Evolutionary conservation across 495 filamentous ascomycete species (phyloP), one percentile per base, ranked within the genome.

Genomic region (Hyaloscypha bicolor): DNA sequence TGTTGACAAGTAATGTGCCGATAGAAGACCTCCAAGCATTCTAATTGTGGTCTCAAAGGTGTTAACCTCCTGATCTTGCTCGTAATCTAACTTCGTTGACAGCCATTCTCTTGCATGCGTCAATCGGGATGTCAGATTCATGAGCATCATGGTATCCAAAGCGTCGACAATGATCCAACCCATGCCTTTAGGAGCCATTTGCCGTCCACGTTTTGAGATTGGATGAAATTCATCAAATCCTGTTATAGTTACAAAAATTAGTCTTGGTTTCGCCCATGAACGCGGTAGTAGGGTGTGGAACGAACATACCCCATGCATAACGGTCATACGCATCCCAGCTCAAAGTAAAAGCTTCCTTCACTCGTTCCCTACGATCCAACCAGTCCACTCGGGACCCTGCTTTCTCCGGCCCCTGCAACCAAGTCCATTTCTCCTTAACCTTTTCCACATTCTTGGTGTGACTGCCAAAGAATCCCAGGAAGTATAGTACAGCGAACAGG

Each of bases 101-200:
- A 99, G 88, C 95, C 95, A 99, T 71, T 96, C 85, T 37, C 93
- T 86, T 51, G 95, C 94, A 73, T 95, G 90, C 31, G 87, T 83
- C 32, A 99, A 86, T 65, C 93, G 86, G 25, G 86, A 92, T 12
- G 95, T 97, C 55, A 97, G 81, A 73, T 99, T 99, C 95, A 99
- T 99, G 62, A 99, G 79, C 81, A 99, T 98, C 83, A 98, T 80
- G 19, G 95, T 98, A 76, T 99, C 95, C 55, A 99, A 80, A 55
- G 93, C 87, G 79, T 99, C 96, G 35, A 99, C 90, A 60, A 99
- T 97, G 67, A 97, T 97, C 96, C 96, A 99, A 8, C 95, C 95
- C 77, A 99, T 79, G 31, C 92, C 91, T 63, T 89, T 85, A 3
- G 88, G 84, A 12, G 90, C 86, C 93, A 97, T 97, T 63, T 97